Conservation (phyloP, 139 green algal species). For the Klebsormidium nitens region DNA sequence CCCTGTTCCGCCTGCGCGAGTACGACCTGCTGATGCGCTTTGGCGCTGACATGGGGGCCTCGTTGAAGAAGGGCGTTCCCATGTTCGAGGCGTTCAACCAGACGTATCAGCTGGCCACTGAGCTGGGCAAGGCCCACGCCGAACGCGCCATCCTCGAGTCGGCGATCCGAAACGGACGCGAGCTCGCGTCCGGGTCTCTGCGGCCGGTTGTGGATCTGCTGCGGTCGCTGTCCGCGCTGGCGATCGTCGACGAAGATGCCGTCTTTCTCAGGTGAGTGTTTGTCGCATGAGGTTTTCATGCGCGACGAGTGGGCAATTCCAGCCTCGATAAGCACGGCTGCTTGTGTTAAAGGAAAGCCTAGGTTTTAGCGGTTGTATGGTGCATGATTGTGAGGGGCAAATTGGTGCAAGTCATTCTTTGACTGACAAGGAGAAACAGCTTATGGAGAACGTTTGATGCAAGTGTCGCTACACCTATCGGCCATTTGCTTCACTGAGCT, state of each 20-base stretch:
- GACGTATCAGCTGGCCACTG: conserved; percentile 28
- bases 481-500: no score
- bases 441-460: no score
- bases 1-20: conserved; percentile 31
- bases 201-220: conserved; percentile 11
- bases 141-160: conserved; percentile 29
- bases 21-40: conserved; percentile 32
- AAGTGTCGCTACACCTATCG: no score
- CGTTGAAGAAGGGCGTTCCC: background rate
- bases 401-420: no score
- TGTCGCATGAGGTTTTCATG: background rate
- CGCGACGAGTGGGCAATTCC: background rate
- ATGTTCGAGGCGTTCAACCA: conserved; percentile 34
- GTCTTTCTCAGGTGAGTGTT: conserved; percentile 31
- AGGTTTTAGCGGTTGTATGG: no score
- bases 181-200: background rate
- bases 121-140: conserved; percentile 20
- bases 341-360: conserved; percentile 3
- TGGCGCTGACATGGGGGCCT: conserved; percentile 4
- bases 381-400: no score
- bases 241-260: conserved; percentile 24
- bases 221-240: conserved; percentile 1
- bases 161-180: background rate
- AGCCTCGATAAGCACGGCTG: background rate
- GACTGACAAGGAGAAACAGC: no score